Percentiles rank a stretch among this genome's conserved stretches.
Conservation (phyloP, 768 basidiomycete genomes). For the Suillus paluster region DNA sequence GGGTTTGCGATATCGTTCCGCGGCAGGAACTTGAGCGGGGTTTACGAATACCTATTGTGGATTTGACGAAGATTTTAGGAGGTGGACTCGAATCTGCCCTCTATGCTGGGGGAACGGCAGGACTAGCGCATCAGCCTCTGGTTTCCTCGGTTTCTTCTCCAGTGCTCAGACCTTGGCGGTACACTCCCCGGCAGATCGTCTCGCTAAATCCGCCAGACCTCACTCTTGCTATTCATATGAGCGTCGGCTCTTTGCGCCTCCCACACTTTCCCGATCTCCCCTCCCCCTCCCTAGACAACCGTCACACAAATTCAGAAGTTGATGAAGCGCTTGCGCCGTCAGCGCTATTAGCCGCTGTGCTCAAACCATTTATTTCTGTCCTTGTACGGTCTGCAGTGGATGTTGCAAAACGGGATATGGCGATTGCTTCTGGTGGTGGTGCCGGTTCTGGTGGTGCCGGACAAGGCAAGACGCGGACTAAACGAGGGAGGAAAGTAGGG, state of each 20-base stretch:
- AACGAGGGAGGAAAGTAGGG: slow-evolving; percentile 26
- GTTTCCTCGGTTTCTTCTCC: slow-evolving; percentile 14
- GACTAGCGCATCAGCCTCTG: slow-evolving; percentile 10
- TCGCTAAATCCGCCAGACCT: slow-evolving; percentile 29
- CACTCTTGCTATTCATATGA: slow-evolving; percentile 31
- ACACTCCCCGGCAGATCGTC: slow-evolving; percentile 27
- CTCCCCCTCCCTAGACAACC: slow-evolving; percentile 16
- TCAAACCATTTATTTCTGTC: slow-evolving; percentile 37
- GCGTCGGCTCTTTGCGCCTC: slow-evolving; percentile 22
- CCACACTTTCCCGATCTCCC: slow-evolving; percentile 23
- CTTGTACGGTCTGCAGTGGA: slow-evolving; percentile 40
- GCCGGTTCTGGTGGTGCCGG: slow-evolving; percentile 17
- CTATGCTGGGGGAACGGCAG: slow-evolving; percentile 2
- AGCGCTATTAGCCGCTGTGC: slow-evolving; percentile 40
- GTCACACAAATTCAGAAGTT: slow-evolving; percentile 14
- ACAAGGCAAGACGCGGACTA: slow-evolving; percentile 23
- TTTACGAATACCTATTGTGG: slow-evolving; percentile 19
- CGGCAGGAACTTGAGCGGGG: slow-evolving; percentile 23
- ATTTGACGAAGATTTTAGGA: slow-evolving; percentile 20
- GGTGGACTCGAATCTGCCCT: slow-evolving; percentile 23
- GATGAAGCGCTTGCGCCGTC: slow-evolving; percentile 38
- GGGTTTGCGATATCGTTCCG: slow-evolving; percentile 32
- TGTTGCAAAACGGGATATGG: slow-evolving; percentile 36
- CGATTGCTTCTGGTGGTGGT: slow-evolving; percentile 19
- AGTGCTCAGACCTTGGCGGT: slow-evolving; percentile 16